Base-by-base conservation (phyloP, 2,329 filamentous ascomycete species). In the Paecilomyces sp. region DNA sequence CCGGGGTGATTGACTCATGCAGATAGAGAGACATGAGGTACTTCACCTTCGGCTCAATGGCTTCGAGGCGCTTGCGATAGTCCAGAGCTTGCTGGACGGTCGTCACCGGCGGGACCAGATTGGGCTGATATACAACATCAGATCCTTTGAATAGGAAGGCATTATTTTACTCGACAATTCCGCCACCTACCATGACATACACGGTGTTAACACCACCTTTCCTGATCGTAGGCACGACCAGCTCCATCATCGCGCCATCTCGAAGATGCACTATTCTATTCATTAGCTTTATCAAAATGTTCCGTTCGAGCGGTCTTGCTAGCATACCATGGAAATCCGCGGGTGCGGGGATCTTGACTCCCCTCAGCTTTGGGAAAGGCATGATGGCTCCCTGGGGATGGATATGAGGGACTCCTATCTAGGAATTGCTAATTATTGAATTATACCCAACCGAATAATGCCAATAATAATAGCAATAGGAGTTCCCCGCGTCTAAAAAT, bases 11-110 rank as follows among this genome's bases (percentile, higher is more conserved):
- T 24, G 81, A 83, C 11, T 82, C 77, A 69, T 90, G 86, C 58
- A 82, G 80, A 68, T 85, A 91, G 52, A 92, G 80, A 1, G 88
- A 88, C 88, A 92, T 91, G 61, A 92, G 82, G 68, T 85, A 91
- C 61, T 82, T 83, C 61, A 91, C 84, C 57, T 81, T 79, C 2
- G 84, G 81, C 56, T 86, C 84, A 62, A 89, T 76, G 52, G 82
- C 79, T 65, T 83, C 77, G 15, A 92, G 79, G 54, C 82, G 80
- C 28, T 79, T 72, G 72, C 86, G 82, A 75, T 92, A 92, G 51
- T 85, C 84, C 25, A 91, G 77, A 8, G 86, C 88, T 72, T 85
- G 79, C 54, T 77, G 77, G 52, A 87, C 83, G 22, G 81, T 85
- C 13, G 83, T 87, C 58, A 88, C 76, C 15, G 86, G 84, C 11